A percentile compares a stretch with the other conserved stretches of the same genome.
phyloP scores from a whole-genome alignment of 108 stramenopile species.

The Skeletonema menzelii region DNA sequence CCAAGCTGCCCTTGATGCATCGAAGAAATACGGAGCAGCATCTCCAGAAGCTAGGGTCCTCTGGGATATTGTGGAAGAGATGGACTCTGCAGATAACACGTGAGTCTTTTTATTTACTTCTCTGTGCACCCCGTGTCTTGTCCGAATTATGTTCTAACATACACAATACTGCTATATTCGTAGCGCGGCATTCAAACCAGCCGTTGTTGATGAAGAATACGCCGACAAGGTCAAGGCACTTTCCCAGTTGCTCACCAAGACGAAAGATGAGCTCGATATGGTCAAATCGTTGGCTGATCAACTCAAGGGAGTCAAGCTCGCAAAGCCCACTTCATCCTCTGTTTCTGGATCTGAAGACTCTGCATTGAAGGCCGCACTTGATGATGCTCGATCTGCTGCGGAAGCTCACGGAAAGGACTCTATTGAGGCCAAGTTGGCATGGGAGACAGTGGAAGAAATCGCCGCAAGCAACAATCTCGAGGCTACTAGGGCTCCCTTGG shows the following conservation, averaged over 20 bases:
- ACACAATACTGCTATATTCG: neutral
- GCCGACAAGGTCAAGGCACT: slow-evolving; percentile 41
- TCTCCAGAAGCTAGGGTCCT: slow-evolving; percentile 69
- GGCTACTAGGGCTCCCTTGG: slow-evolving; percentile 36
- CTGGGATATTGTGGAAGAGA: slow-evolving; percentile 88
- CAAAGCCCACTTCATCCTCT: slow-evolving; percentile 23
- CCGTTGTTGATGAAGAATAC: slow-evolving; percentile 36
- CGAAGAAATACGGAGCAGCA: slow-evolving; percentile 61
- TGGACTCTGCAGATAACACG: slow-evolving; percentile 74
- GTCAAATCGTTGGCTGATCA: slow-evolving; percentile 37
- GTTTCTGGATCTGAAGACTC: slow-evolving; percentile 12
- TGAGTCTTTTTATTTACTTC: slow-evolving; percentile 19
- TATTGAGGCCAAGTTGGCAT: slow-evolving; percentile 70
- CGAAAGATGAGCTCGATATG: slow-evolving; percentile 29
- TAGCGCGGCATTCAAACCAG: slow-evolving; percentile 39
- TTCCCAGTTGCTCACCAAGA: slow-evolving; percentile 41
- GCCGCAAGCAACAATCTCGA: slow-evolving; percentile 35
- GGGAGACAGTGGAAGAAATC: slow-evolving; percentile 84
- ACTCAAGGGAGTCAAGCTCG: slow-evolving; percentile 43
- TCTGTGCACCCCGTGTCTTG: neutral
- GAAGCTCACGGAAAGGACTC: slow-evolving; percentile 54
- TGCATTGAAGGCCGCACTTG: slow-evolving; percentile 51
- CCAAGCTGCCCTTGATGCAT: slow-evolving; percentile 65
- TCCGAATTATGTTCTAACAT: neutral
- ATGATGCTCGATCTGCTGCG: slow-evolving; percentile 56